phyloP scores from a whole-genome alignment of 1,284 basidiomycete species.

The Pascua sp. region DNA sequence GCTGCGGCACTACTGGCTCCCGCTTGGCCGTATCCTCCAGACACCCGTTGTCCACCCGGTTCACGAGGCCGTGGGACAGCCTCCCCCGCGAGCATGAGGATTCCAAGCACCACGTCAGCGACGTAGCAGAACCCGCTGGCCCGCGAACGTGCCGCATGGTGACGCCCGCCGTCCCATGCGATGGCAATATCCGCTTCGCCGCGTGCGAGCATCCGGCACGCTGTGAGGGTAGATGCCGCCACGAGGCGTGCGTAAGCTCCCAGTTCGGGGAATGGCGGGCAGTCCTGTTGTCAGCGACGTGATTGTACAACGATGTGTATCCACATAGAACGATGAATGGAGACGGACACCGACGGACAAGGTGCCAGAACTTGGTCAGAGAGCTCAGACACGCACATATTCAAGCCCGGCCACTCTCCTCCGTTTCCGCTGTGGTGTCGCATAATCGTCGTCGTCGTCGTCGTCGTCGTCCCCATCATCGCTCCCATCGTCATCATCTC shows the following conservation, averaged over 20 bases:
- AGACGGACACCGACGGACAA: neutral
- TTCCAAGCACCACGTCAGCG: slow-evolving; percentile 79
- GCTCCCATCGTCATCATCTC: neutral
- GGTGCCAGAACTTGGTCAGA: neutral
- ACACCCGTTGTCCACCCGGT: neutral
- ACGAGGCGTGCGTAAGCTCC: slow-evolving; percentile 65
- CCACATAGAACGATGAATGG: no score
- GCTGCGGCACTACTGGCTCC: no score
- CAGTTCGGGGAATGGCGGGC: slow-evolving; percentile 70
- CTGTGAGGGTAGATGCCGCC: slow-evolving; percentile 72
- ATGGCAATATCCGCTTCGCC: slow-evolving; percentile 62
- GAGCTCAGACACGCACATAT: slow-evolving; percentile 53
- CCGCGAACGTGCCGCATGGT: slow-evolving; percentile 56
- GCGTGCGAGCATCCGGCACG: slow-evolving; percentile 61
- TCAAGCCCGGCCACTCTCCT: slow-evolving; percentile 58
- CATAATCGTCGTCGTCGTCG: neutral
- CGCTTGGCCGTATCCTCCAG: no score
- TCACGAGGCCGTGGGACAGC: slow-evolving; percentile 12
- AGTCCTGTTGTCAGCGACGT: slow-evolving; percentile 60
- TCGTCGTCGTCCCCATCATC: slow-evolving; percentile 7
- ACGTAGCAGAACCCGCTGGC: slow-evolving; percentile 93
- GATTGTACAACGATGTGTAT: neutral
- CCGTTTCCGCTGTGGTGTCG: slow-evolving; percentile 26
- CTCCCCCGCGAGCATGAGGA: slow-evolving; percentile 47
- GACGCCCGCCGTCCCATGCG: slow-evolving; percentile 74